Percentiles rank a stretch among this genome's conserved stretches.
Conservation (phyloP, 2,329 filamentous ascomycete species). For the Hymenoscyphus fructigenus region DNA sequence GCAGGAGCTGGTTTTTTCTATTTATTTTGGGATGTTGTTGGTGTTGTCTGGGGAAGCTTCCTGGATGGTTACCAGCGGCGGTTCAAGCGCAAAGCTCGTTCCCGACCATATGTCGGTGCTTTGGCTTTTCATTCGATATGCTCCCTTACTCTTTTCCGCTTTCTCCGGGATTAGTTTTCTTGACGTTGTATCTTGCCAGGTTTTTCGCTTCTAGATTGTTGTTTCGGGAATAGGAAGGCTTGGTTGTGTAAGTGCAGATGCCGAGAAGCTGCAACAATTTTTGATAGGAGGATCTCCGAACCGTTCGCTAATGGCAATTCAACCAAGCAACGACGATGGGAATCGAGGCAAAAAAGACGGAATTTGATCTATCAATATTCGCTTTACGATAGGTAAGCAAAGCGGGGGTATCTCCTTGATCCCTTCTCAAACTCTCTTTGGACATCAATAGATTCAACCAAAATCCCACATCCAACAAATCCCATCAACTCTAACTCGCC, state of each 20-base stretch:
- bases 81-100: neutral
- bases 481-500: neutral
- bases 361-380: neutral
- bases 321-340: neutral
- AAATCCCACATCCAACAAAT: neutral
- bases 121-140: neutral
- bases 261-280: neutral
- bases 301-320: neutral
- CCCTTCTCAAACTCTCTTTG: neutral
- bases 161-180: neutral
- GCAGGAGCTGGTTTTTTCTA: neutral
- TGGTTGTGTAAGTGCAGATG: slow-evolving; percentile 1
- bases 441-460: neutral
- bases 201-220: neutral
- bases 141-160: neutral
- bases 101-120: neutral
- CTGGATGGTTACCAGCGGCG: slow-evolving; percentile 2
- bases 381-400: neutral
- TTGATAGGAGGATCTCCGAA: neutral
- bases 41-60: neutral
- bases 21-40: neutral
- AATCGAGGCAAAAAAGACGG: neutral
- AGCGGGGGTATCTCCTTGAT: neutral
- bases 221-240: neutral
- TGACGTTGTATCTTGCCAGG: neutral